Evolutionary conservation across 2,329 filamentous ascomycete genomes (phyloP), one percentile per base, ranked within the genome.

Genomic region (Purpureocillium lavendulum): DNA sequence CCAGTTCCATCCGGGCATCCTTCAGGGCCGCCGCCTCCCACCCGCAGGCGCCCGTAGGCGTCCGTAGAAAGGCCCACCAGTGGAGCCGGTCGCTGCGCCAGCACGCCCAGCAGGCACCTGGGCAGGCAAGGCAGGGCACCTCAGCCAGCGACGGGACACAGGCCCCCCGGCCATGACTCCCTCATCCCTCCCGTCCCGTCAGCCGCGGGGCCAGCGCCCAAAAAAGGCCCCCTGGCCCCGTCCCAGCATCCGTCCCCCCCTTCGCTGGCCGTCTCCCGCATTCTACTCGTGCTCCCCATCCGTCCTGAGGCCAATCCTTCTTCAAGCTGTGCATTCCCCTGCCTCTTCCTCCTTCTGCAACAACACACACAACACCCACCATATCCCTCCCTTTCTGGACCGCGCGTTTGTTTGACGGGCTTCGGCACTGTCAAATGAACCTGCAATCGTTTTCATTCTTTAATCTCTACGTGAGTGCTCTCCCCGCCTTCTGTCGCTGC

Each of bases 341-440:
- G 35, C 40, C 17, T 39, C 47, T 32, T 36, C 46, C 42, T 47
- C 42, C 33, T 35, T 39, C 36, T 26, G 10, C 26, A 5, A 16
- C 28, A 4, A 17, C 30, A 28, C 33, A 13, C 30, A 21, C 26
- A 36, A 40, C 15, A 36, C 33, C 40, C 35, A 53, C 31, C 37
- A 53, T 48, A 34, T 44, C 40, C 38, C 43, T 45, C 46, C 46
- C 46, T 48, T 51, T 49, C 49, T 54, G 54, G 49, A 55, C 64
- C 65, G 87, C 87, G 87, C 87, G 87, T 82, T 94, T 87, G 73
- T 83, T 94, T 92, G 87, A 74, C 86, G 85, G 29, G 81, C 82
- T 68, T 59, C 46, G 52, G 50, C 62, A 83, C 87, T 89, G 87
- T 94, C 87, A 90, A 87, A 95, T 95, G 89, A 95, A 92, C 87